Conservation (phyloP, 73 alveolate species). For the Paramecium sexaurelia region DNA sequence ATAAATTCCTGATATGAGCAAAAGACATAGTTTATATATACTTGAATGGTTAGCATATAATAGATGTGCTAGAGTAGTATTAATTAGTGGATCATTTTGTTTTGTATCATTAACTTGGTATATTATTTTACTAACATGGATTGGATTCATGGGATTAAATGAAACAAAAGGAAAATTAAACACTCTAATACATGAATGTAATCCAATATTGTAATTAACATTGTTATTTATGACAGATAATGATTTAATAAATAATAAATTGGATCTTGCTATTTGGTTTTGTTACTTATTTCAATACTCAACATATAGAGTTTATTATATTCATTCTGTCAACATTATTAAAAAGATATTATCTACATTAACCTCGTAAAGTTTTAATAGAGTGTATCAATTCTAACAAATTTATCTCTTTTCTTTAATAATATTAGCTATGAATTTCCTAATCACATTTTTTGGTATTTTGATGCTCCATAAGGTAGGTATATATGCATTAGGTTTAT, state of each 20-base stretch:
- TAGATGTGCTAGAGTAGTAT: conserved; percentile 31
- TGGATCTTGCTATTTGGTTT: conserved; percentile 50
- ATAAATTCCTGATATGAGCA: conserved; percentile 46
- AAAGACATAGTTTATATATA: conserved; percentile 43
- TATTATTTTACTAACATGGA: conserved; percentile 31
- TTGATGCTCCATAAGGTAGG: conserved; percentile 43
- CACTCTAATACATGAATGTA: conserved; percentile 32
- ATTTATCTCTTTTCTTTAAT: not conserved
- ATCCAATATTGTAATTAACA: conserved; percentile 33
- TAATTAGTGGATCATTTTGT: conserved; percentile 54
- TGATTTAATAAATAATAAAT: conserved; percentile 36
- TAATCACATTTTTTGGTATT: conserved; percentile 39
- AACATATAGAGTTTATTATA: conserved; percentile 36
- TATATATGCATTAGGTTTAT: not conserved
- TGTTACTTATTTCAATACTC: conserved; percentile 43
- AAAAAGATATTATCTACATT: conserved; percentile 11
- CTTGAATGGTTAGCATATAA: conserved; percentile 55
- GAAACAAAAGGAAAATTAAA: conserved; percentile 34
- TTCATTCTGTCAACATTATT: not conserved
- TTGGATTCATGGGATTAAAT: conserved; percentile 24
- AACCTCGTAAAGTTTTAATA: not conserved
- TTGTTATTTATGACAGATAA: conserved; percentile 38
- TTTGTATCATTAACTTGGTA: conserved; percentile 49
- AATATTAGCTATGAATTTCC: not conserved
- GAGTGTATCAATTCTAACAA: not conserved